Conservation (phyloP, 352 stramenopile species). For the Pythium utonaiense region DNA sequence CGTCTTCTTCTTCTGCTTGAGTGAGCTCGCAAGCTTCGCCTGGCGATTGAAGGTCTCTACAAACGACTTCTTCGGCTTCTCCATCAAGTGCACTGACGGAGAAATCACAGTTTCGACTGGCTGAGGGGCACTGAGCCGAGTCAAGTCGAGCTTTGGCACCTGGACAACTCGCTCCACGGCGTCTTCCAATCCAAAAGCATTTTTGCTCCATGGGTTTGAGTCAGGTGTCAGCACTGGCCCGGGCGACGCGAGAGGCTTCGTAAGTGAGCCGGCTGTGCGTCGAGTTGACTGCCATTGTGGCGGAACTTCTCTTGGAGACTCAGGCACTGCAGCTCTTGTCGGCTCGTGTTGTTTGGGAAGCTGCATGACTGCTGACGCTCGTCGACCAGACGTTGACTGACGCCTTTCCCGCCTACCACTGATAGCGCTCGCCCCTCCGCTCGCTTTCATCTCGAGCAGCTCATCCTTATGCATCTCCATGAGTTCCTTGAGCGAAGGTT, state of each 20-base stretch:
- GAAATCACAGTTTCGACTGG: background rate
- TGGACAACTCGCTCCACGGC: background rate
- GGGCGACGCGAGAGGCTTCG: background rate
- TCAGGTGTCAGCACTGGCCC: background rate
- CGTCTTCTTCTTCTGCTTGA: constrained; percentile 42
- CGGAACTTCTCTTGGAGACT: constrained; percentile 8
- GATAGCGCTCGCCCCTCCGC: background rate
- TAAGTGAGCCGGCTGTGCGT: constrained; percentile 26
- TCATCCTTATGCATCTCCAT: constrained; percentile 77
- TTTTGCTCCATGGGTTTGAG: constrained; percentile 20
- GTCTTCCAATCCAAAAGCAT: background rate
- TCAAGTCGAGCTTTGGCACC: constrained; percentile 24
- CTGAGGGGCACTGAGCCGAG: constrained; percentile 7
- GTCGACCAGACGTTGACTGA: background rate
- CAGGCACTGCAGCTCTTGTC: background rate
- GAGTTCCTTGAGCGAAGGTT: constrained; percentile 33
- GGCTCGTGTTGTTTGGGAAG: constrained; percentile 5
- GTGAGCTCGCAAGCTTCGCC: constrained; percentile 45
- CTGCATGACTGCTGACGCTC: constrained; percentile 12
- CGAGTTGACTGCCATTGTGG: constrained; percentile 66
- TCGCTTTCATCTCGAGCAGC: constrained; percentile 55
- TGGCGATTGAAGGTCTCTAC: constrained; percentile 43
- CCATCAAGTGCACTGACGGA: background rate
- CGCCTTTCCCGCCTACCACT: constrained; percentile 9
- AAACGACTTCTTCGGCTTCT: constrained; percentile 39